Evolutionary conservation across 1,139 yeast genomes (phyloP).

Genomic region (Kodamaea arcana): DNA sequence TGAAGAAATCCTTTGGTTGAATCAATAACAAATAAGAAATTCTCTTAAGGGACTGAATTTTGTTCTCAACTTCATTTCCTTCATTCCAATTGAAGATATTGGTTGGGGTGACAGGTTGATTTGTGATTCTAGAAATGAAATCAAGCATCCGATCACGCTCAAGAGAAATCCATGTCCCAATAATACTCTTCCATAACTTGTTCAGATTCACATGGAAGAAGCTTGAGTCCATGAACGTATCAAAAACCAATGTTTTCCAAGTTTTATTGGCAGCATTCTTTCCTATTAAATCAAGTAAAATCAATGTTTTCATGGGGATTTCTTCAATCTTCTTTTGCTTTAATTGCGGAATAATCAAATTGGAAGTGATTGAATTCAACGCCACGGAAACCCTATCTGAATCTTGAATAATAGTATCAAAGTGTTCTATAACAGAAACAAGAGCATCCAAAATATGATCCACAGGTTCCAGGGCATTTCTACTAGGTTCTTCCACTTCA

Average conservation of each 20-base stretch:
- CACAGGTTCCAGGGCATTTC: slow-evolving; percentile 10
- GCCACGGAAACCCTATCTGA: slow-evolving; percentile 45
- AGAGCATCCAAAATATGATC: slow-evolving; percentile 40
- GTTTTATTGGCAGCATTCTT: slow-evolving; percentile 31
- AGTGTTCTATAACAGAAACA: slow-evolving; percentile 32
- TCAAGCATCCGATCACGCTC: slow-evolving; percentile 63
- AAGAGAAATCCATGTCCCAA: slow-evolving; percentile 51
- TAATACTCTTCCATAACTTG: slow-evolving; percentile 50
- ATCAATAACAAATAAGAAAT: slow-evolving; percentile 60
- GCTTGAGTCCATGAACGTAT: slow-evolving; percentile 46
- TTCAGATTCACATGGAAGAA: slow-evolving; percentile 35
- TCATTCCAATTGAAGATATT: slow-evolving; percentile 77
- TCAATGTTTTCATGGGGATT: slow-evolving; percentile 30
- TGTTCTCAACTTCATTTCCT: slow-evolving; percentile 52
- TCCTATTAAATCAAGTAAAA: slow-evolving; percentile 38
- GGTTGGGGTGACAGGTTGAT: slow-evolving; percentile 46
- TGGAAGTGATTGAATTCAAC: slow-evolving; percentile 42
- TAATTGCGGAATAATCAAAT: slow-evolving; percentile 41
- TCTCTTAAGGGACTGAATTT: slow-evolving; percentile 49
- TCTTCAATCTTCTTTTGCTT: slow-evolving; percentile 35
- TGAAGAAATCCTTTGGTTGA: slow-evolving; percentile 55
- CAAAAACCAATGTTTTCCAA: slow-evolving; percentile 53
- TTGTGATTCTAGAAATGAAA: slow-evolving; percentile 44
- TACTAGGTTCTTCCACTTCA: slow-evolving; percentile 5
- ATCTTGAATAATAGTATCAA: slow-evolving; percentile 47